Base-by-base conservation (phyloP, 768 basidiomycete species). In the Pluteus cervinus region DNA sequence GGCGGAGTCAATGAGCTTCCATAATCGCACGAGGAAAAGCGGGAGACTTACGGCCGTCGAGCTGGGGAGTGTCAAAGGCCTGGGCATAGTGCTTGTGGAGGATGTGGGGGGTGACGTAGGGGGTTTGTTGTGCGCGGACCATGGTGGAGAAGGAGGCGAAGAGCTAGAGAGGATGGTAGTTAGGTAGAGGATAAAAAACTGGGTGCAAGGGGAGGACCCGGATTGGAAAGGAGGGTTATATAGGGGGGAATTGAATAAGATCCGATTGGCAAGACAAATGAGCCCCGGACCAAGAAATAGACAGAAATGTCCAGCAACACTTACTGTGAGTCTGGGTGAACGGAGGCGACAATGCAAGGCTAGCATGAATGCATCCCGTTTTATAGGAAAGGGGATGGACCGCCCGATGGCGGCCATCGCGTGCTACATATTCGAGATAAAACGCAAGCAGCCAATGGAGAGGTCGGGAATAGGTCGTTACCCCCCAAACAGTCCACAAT, bases 101-200 rank as follows among this genome's bases (percentile, higher is more conserved):
- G 63, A 89, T 89, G 61, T 87, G 86, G 23, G 87, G 87, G 46
- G 87, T 89, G 36, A 88, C 83, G 56, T 89, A 86, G 51, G 86
- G 87, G 7, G 86, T 87, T 29, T 80, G 73, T 56, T 81, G 75
- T 35, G 76, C 66, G 56, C 75, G 70, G 48, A 78, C 75, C 83
- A 85, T 86, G 49, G 75, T 61, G 44, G 17, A 35, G 23, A 40
- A 33, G 17, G 44, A 44, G 32, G 36, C 45, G 47, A 38, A 33
- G 39, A 29, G 29, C 29, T 29, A 21, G 25, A 33, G 36, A 21
- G 35, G 18, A 48, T 28, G 34, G 29, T 34, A 43, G 44, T 38
- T 43, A 52, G 47, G 45, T 39, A 32, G 20, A 37, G 24, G 29
- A 35, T 42, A 25, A 24, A 24, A 32, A 7, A 32, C 9, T 8